Conservation (phyloP, 495 filamentous ascomycete genomes). For the Podospora australis region DNA sequence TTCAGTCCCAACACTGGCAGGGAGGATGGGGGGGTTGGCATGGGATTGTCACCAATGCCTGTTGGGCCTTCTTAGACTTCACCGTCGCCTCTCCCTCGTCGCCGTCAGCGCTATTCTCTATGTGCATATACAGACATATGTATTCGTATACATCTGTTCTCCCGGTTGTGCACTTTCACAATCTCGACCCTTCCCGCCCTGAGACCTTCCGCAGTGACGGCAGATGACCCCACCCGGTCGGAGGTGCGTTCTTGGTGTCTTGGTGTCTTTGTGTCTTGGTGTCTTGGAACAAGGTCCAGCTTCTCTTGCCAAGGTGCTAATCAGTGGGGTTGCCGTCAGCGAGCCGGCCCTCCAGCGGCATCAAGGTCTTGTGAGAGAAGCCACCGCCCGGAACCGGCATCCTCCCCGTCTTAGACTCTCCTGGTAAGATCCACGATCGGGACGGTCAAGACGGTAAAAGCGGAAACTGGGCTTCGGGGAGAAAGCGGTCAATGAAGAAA, state of each 20-base stretch:
- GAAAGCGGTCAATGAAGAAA: too few species aligned
- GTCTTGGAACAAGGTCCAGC: constrained; percentile 8
- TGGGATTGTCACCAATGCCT: too few species aligned
- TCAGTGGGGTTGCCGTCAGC: constrained; percentile 4
- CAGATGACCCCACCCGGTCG: constrained; percentile 3
- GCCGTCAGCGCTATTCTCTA: background rate
- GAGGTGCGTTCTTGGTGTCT: background rate
- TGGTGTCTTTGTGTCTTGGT: constrained; percentile 2
- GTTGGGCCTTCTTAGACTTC: too few species aligned
- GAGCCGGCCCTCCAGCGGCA: background rate
- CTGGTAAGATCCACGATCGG: too few species aligned
- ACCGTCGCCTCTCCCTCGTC: background rate
- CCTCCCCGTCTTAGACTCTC: too few species aligned
- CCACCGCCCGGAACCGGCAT: background rate
- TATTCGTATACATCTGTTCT: background rate
- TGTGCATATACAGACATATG: background rate
- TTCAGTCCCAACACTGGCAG: too few species aligned
- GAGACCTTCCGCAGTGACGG: background rate
- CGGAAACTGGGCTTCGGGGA: too few species aligned
- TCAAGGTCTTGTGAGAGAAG: constrained; percentile 6
- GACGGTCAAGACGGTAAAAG: too few species aligned
- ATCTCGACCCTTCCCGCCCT: too few species aligned
- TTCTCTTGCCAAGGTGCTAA: constrained; percentile 4
- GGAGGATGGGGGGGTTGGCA: too few species aligned
- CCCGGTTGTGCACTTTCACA: background rate